Percentiles rank a stretch among this genome's conserved stretches.
phyloP scores from a whole-genome alignment of 2,329 filamentous ascomycete species.

The Trichoderma endophyticum region DNA sequence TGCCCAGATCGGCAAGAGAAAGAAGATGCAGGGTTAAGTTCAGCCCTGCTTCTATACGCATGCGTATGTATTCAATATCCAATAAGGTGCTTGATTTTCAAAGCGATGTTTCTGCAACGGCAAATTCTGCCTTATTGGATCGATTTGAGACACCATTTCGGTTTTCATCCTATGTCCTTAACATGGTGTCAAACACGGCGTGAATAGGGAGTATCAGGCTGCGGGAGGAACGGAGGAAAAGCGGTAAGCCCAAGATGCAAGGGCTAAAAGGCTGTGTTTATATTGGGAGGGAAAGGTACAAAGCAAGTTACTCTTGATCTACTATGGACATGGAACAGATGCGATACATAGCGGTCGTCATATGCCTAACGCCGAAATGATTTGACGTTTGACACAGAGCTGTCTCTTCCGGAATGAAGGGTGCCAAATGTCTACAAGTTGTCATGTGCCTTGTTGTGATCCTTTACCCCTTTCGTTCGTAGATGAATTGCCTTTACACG shows the following conservation, averaged over 20 bases:
- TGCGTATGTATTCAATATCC: not conserved
- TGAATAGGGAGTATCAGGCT: not conserved
- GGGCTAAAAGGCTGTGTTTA: not conserved
- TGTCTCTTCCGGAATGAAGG: not conserved
- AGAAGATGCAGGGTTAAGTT: slow-evolving; percentile 79
- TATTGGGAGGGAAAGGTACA: not conserved
- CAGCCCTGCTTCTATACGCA: not conserved
- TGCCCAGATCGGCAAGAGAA: slow-evolving; percentile 97
- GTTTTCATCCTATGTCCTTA: not conserved
- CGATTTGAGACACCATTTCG: not conserved
- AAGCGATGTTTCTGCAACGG: slow-evolving; percentile 1
- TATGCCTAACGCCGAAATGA: slow-evolving; percentile 15
- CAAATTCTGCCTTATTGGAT: not conserved
- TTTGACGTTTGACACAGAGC: slow-evolving; percentile 6
- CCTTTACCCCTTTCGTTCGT: too few relatives aligned
- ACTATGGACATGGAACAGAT: not conserved
- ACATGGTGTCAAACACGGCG: not conserved
- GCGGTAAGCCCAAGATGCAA: not conserved
- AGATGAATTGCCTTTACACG: not conserved
- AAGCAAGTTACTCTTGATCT: not conserved
- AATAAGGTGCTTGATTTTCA: not conserved
- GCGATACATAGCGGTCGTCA: not conserved
- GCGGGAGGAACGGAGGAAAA: not conserved
- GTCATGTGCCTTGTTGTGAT: not conserved
- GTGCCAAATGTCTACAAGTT: not conserved